phyloP scores from a whole-genome alignment of 2,329 filamentous ascomycete species.

The Dryadomyces quercus-mongolicae region DNA sequence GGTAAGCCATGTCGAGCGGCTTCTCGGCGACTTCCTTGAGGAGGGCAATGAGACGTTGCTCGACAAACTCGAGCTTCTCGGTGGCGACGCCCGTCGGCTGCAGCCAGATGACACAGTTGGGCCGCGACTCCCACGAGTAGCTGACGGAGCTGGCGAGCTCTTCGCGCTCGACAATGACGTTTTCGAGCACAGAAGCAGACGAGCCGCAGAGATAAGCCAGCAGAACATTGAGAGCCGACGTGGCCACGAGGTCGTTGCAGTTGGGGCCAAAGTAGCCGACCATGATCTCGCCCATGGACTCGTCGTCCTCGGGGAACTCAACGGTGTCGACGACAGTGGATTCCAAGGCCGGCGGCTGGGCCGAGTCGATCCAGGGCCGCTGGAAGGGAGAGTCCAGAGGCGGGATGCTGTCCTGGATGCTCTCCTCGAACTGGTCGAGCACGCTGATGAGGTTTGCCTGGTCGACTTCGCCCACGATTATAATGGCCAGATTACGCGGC shows the following conservation, averaged over 20 bases:
- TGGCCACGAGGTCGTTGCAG: slow-evolving; percentile 55
- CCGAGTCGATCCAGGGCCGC: slow-evolving; percentile 84
- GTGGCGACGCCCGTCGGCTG: slow-evolving; percentile 79
- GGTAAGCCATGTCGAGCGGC: slow-evolving; percentile 78
- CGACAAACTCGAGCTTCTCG: slow-evolving; percentile 69
- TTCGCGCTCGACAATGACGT: slow-evolving; percentile 84
- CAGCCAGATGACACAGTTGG: slow-evolving; percentile 75
- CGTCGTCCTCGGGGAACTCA: slow-evolving; percentile 93
- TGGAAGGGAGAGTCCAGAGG: slow-evolving; percentile 63
- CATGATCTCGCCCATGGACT: slow-evolving; percentile 79
- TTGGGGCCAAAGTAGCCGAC: slow-evolving; percentile 80
- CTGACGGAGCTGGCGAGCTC: slow-evolving; percentile 79
- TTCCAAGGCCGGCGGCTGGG: slow-evolving; percentile 59
- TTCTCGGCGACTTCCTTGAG: slow-evolving; percentile 70
- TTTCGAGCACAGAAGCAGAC: slow-evolving; percentile 84
- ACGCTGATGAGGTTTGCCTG: slow-evolving; percentile 69
- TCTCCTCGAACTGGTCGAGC: slow-evolving; percentile 77
- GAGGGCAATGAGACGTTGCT: slow-evolving; percentile 74
- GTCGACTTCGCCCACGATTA: slow-evolving; percentile 86
- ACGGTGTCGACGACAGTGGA: slow-evolving; percentile 66
- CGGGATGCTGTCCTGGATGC: slow-evolving; percentile 74
- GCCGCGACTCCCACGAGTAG: slow-evolving; percentile 67
- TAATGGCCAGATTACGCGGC: slow-evolving; percentile 82
- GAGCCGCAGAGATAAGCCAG: slow-evolving; percentile 85
- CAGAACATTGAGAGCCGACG: slow-evolving; percentile 65